Evolutionary conservation across 805 yeast genomes (phyloP), one percentile per base, ranked within the genome.

Genomic region (Isabelozyma gotoi): DNA sequence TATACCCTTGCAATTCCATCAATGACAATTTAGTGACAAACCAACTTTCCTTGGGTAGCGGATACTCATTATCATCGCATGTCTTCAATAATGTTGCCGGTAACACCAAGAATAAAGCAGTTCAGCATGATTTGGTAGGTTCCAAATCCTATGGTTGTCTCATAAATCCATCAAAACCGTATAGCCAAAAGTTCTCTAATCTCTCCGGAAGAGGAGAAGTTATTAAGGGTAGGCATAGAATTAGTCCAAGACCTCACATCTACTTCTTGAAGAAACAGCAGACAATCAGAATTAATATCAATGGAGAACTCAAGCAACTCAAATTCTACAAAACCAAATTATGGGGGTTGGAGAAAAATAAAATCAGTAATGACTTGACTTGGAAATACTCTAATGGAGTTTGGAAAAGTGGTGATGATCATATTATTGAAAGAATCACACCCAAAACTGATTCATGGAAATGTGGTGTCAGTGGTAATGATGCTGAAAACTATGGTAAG

Each of bases 321-420:
- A 79, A 78, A 52, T 71, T 84, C 51, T 77, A 76, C 53, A 89
- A 90, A 65, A 80, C 84, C 24, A 90, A 90, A 59, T 74, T 94
- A 33, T 92, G 99, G 99, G 98, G 98, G 3, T 76, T 80, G 47
- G 90, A 86, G 51, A 87, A 86, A 66, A 76, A 79, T 49, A 84
- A 78, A 53, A 69, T 74, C 2, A 60, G 74, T 2, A 73, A 76
- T 27, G 94, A 85, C 52, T 70, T 90, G 51, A 86, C 84, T 0
- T 77, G 73, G 63, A 69, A 71, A 42, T 91, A 78, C 59, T 68
- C 63, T 7, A 77, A 83, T 47, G 87, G 85, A 0, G 77, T 74
- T 37, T 89, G 97, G 97, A 77, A 76, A 51, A 88, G 86, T 60
- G 90, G 90, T 5, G 81, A 79, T 47, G 87, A 84, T 39, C 95